Percentiles rank a stretch among this genome's conserved stretches.
phyloP scores from a whole-genome alignment of 2,329 filamentous ascomycete genomes.

The Hortaea sp. region DNA sequence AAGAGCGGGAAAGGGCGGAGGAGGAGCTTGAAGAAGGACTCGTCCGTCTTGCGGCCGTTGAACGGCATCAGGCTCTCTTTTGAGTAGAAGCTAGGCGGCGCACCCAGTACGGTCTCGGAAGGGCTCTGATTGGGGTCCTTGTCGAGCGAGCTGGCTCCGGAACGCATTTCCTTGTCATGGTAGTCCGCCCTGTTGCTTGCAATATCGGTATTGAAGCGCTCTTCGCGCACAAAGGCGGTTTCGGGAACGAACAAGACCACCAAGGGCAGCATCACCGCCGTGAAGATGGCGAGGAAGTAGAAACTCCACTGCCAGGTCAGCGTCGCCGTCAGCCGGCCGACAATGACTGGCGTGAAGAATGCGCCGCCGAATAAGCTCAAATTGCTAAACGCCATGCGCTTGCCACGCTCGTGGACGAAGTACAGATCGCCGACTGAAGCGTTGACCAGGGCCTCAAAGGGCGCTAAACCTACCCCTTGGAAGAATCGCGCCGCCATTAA shows the following conservation, averaged over 20 bases:
- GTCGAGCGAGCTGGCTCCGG: slow-evolving; percentile 1
- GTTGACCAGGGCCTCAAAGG: slow-evolving; percentile 84
- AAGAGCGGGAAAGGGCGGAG: slow-evolving; percentile 73
- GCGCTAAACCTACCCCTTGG: slow-evolving; percentile 77
- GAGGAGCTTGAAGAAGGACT: slow-evolving; percentile 56
- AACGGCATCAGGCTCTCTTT: slow-evolving; percentile 42
- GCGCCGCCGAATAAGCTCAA: slow-evolving; percentile 61
- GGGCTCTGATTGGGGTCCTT: neutral
- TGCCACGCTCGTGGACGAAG: slow-evolving; percentile 71
- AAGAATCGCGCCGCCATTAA: slow-evolving; percentile 70
- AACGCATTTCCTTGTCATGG: neutral
- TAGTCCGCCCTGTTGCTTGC: slow-evolving; percentile 16
- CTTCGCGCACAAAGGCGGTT: slow-evolving; percentile 62
- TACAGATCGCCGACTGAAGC: slow-evolving; percentile 83
- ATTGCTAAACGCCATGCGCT: slow-evolving; percentile 75
- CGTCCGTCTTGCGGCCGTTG: slow-evolving; percentile 72
- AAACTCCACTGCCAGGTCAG: slow-evolving; percentile 85
- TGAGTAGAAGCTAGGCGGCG: slow-evolving; percentile 9
- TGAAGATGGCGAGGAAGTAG: slow-evolving; percentile 79
- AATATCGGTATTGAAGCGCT: slow-evolving; percentile 50
- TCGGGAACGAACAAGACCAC: slow-evolving; percentile 76
- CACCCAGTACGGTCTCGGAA: neutral
- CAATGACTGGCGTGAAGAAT: slow-evolving; percentile 77
- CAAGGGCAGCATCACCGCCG: slow-evolving; percentile 56
- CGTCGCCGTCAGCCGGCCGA: slow-evolving; percentile 68